A percentile compares a stretch with the other conserved stretches of the same genome.
Evolutionary conservation across 2,329 filamentous ascomycete species (phyloP).

Genomic region (Talaromyces amestolkiae): DNA sequence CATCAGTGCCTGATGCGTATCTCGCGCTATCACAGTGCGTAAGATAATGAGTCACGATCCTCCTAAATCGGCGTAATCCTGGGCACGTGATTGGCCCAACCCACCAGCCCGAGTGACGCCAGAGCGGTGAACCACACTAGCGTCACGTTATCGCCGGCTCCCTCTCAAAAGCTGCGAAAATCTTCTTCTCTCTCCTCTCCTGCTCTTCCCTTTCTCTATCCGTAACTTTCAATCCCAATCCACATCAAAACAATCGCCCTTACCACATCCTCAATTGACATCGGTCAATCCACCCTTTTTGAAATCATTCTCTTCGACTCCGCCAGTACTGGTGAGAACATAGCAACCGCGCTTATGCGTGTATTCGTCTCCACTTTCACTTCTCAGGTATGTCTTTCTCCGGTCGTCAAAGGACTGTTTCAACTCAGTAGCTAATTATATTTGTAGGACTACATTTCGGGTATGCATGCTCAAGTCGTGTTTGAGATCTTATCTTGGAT

Average conservation of each 20-base stretch:
- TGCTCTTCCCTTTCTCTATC: slow-evolving; percentile 4
- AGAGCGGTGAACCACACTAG: slow-evolving; percentile 18
- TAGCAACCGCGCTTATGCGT: slow-evolving; percentile 71
- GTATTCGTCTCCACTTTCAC: slow-evolving; percentile 80
- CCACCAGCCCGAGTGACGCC: background rate
- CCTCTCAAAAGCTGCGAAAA: slow-evolving; percentile 11
- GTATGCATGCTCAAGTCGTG: slow-evolving; percentile 35
- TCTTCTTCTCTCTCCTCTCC: slow-evolving; percentile 7
- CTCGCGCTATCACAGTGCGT: background rate
- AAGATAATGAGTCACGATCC: slow-evolving; percentile 12
- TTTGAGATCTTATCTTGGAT: background rate
- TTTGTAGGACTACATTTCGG: slow-evolving; percentile 63
- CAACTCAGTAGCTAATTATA: slow-evolving; percentile 18
- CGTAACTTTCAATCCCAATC: background rate
- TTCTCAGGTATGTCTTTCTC: slow-evolving; percentile 66
- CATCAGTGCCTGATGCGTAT: background rate
- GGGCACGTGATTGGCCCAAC: slow-evolving; percentile 9
- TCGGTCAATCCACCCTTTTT: background rate
- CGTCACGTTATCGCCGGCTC: background rate
- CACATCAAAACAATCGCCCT: background rate
- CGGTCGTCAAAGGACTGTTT: background rate
- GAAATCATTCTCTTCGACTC: background rate
- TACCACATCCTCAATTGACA: background rate
- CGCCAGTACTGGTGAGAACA: slow-evolving; percentile 34
- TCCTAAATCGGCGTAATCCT: slow-evolving; percentile 18